These are phyloP conservation scores for Gentiana macrophylla DNA, from an alignment of 257 asterid species.

Conservation along the genomic window DNA sequence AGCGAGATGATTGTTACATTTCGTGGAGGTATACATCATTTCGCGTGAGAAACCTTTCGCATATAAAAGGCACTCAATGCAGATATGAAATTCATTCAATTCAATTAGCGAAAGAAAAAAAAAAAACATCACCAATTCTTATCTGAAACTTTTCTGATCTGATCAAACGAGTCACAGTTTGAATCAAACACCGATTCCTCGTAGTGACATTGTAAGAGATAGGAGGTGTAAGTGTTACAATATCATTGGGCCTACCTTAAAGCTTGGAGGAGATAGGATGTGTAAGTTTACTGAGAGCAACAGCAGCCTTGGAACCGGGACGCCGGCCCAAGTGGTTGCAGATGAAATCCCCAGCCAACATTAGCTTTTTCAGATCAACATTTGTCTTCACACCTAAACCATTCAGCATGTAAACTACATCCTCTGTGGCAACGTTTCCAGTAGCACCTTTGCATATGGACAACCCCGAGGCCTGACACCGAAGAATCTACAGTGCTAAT, in stretches of 20 bases:
- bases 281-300: conserved; percentile 47
- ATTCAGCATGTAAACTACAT: conserved; percentile 83
- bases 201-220: no score
- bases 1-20: no score
- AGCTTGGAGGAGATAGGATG: conserved; percentile 55
- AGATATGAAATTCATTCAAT: no score
- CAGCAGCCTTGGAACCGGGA: conserved; percentile 74
- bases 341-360: conserved; percentile 79
- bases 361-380: conserved; percentile 57
- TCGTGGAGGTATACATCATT: no score
- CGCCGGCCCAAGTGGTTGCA: conserved; percentile 57
- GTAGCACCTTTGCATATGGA: conserved; percentile 97
- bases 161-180: no score
- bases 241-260: conserved; percentile 13
- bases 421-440: conserved; percentile 96
- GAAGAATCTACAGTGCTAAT: conserved; percentile 76
- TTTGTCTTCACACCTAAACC: conserved; percentile 76
- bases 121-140: no score
- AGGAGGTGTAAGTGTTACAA: no score
- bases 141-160: no score
- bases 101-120: no score
- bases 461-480: conserved; percentile 94
- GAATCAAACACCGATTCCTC: no score
- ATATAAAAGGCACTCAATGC: no score
- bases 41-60: no score